Conservation (phyloP, 164 flowering plant species). For the Saururus chinensis region DNA sequence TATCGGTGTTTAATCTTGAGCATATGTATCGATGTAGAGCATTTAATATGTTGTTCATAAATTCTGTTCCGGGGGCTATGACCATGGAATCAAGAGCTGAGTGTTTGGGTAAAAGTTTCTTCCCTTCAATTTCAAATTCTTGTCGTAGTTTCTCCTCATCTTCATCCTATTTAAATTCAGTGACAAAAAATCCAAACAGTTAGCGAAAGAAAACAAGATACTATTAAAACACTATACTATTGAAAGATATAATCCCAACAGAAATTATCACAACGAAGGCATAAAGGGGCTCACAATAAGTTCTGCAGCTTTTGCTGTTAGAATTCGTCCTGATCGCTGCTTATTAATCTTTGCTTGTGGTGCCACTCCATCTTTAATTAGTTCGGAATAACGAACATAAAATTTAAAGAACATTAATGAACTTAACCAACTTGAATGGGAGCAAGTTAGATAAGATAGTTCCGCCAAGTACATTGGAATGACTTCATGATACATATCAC, state of each 20-base stretch:
- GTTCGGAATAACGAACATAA: no score
- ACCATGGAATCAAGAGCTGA: constrained; percentile 34
- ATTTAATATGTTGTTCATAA: constrained; percentile 37
- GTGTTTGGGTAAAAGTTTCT: constrained; percentile 6
- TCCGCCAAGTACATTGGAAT: no score
- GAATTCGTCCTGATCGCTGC: constrained; percentile 39
- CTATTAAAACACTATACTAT: not conserved
- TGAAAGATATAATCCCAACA: not conserved
- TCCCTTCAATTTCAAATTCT: constrained; percentile 11
- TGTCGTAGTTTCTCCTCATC: constrained; percentile 13
- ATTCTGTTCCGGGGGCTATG: constrained; percentile 58
- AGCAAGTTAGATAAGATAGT: no score
- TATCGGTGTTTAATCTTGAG: constrained; percentile 29
- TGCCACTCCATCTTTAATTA: constrained; percentile 36
- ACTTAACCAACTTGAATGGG: no score
- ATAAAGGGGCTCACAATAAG: constrained; percentile 4
- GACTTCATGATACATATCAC: no score
- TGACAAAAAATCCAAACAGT: not conserved
- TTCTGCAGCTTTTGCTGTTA: constrained; percentile 35
- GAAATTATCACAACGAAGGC: not conserved
- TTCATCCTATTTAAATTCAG: not conserved
- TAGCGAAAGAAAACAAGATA: not conserved
- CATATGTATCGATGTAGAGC: constrained; percentile 39
- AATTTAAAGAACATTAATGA: no score
- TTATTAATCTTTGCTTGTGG: constrained; percentile 54